These are phyloP conservation scores for Cicer arietinum DNA, from an alignment of 306 rosid species.

Conservation along the genomic window DNA sequence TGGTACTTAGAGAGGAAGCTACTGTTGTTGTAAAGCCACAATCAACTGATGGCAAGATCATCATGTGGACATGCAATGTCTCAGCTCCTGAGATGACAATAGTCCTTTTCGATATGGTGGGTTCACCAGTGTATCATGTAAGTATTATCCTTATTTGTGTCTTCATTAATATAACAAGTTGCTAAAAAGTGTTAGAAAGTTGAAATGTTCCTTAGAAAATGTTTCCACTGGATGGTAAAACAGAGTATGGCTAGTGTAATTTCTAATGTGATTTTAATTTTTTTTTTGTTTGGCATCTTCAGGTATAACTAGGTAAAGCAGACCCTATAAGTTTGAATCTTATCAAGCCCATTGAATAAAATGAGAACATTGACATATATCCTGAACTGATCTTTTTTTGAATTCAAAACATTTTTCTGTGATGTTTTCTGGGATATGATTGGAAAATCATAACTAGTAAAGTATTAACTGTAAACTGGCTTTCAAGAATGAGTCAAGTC, in stretches of 20 bases:
- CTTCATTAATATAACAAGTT: conserved; percentile 35
- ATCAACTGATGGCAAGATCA: conserved; percentile 64
- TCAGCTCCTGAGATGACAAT: conserved; percentile 99
- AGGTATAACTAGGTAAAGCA: background rate
- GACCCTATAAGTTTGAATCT: too few species aligned
- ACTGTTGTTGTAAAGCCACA: conserved; percentile 62
- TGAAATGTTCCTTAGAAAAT: conserved; percentile 37
- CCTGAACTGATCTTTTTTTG: too few species aligned
- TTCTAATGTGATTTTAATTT: background rate
- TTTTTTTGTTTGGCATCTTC: conserved; percentile 5
- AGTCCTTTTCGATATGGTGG: conserved; percentile 73
- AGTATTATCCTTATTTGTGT: conserved; percentile 48
- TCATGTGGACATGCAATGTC: conserved; percentile 95
- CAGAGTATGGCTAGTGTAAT: conserved; percentile 12
- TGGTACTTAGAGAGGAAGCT: conserved; percentile 72
- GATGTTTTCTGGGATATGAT: too few species aligned
- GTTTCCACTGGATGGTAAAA: conserved; percentile 14
- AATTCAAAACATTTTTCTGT: too few species aligned
- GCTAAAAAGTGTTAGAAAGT: conserved; percentile 31
- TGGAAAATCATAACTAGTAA: too few species aligned
- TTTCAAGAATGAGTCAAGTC: too few species aligned
- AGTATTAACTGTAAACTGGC: too few species aligned
- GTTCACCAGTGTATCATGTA: conserved; percentile 87
- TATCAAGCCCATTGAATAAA: too few species aligned
- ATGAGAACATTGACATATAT: too few species aligned